Evolutionary conservation across 2,329 filamentous ascomycete genomes (phyloP), one percentile per base, ranked within the genome.

Genomic region (Colletotrichum tropicicola): DNA sequence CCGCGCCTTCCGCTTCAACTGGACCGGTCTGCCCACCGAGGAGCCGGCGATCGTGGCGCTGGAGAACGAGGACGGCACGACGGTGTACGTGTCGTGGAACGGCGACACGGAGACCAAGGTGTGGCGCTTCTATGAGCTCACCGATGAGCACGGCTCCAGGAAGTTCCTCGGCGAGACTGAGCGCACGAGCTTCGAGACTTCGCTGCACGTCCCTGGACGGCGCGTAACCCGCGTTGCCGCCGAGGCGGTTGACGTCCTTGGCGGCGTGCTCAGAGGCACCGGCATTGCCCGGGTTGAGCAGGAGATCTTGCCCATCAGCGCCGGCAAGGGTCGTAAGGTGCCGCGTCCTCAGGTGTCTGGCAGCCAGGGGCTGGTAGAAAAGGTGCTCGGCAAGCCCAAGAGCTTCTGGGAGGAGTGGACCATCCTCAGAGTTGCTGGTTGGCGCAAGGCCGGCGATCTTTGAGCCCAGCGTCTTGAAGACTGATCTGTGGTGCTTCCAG

Each of bases 1-100:
- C 69, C 81, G 86, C 30, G 82, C 80, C 3, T 84, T 83, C 72
- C 85, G 85, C 69, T 82, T 79, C 67, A 76, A 81, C 58, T 90
- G 86, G 86, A 78, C 79, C 3, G 85, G 82, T 0, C 71, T 75
- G 10, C 85, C 85, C 0, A 76, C 74, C 43, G 81, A 78, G 28
- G 80, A 74, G 25, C 72, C 69, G 5, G 69, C 71, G 9, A 48
- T 66, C 15, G 63, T 59, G 39, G 25, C 67, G 43, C 7, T 64
- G 43, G 44, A 68, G 66, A 53, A 67, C 8, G 53, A 66, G 13
- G 56, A 48, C 15, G 35, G 43, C 21, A 60, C 59, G 3, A 4
- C 32, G 4, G 35, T 47, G 30, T 75, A 73, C 23, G 74, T 75
- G 1, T 75, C 74, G 53, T 79, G 76, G 77, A 79, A 79, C 49